Conservation (phyloP, 352 stramenopile species). For the Aphanomyces stellatus region DNA sequence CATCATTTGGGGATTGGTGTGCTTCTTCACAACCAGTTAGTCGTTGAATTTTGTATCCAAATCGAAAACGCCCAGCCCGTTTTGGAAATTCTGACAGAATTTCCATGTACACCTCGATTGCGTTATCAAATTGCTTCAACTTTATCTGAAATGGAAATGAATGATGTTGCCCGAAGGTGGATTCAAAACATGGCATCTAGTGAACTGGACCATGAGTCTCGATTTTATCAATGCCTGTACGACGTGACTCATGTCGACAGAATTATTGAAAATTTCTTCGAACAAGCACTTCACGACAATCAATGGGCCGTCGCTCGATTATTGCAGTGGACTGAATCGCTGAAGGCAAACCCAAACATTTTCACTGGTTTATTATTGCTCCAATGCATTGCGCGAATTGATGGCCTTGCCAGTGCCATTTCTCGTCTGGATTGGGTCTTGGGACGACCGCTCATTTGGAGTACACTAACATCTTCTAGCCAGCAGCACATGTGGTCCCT, state of each 20-base stretch:
- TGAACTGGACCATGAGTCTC: neutral
- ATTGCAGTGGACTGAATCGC: neutral
- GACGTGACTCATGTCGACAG: neutral
- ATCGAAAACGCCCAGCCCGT: neutral
- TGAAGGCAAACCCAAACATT: neutral
- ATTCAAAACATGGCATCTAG: neutral
- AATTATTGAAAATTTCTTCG: neutral
- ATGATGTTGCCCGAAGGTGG: neutral
- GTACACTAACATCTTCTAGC: neutral
- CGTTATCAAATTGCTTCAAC: neutral
- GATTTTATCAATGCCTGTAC: neutral
- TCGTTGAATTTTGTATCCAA: neutral
- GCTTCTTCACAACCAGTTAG: neutral
- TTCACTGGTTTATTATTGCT: neutral
- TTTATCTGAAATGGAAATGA: neutral
- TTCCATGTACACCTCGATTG: neutral
- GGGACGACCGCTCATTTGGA: neutral
- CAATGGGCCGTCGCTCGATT: neutral
- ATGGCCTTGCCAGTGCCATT: neutral
- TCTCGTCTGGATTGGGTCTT: slow-evolving; percentile 9
- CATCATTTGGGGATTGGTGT: neutral
- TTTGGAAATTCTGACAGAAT: neutral
- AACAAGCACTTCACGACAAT: neutral
- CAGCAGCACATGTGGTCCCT: slow-evolving; percentile 8
- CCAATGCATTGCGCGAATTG: neutral